Conservation (phyloP, 2,329 filamentous ascomycete genomes). For the Fusarium sp. region DNA sequence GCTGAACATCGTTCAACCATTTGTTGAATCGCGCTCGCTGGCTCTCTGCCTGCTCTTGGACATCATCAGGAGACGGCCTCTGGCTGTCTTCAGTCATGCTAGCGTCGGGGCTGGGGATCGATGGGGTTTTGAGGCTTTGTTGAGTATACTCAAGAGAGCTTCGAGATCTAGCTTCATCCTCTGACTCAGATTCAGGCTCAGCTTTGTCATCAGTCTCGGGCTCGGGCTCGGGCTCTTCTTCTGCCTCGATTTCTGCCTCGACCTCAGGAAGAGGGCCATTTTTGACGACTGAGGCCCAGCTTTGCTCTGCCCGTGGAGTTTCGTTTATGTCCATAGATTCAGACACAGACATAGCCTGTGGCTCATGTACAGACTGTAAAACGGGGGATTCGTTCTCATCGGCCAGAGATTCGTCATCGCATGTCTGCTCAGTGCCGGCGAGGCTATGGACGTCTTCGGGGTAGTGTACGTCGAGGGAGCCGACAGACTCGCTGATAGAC, state of each 20-base stretch:
- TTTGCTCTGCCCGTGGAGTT: slow-evolving; percentile 18
- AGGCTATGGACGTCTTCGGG: slow-evolving; percentile 63
- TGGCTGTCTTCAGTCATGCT: slow-evolving; percentile 40
- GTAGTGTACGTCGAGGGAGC: slow-evolving; percentile 58
- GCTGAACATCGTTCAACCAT: slow-evolving; percentile 25
- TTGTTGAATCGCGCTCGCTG: slow-evolving; percentile 14
- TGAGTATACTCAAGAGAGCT: slow-evolving; percentile 59
- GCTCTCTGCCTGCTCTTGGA: slow-evolving; percentile 11
- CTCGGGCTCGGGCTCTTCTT: slow-evolving; percentile 1
- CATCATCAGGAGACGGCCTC: slow-evolving; percentile 1
- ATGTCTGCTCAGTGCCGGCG: slow-evolving; percentile 57
- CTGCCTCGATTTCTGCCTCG: slow-evolving; percentile 18
- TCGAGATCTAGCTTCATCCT: slow-evolving; percentile 52
- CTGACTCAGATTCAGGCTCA: slow-evolving; percentile 48
- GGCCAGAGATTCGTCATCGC: slow-evolving; percentile 52
- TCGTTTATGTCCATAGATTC: slow-evolving; percentile 6
- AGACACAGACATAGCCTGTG: slow-evolving; percentile 20
- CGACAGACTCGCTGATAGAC: slow-evolving; percentile 58
- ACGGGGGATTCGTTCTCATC: slow-evolving; percentile 44
- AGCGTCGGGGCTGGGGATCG: slow-evolving; percentile 48
- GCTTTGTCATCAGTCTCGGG: slow-evolving; percentile 21
- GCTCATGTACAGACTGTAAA: slow-evolving; percentile 2
- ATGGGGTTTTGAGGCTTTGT: slow-evolving; percentile 56
- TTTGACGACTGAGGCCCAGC: slow-evolving; percentile 26
- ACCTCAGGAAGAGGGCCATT: slow-evolving; percentile 22